These are phyloP conservation scores for Cordyceps fumosorosea DNA, from an alignment of 2,329 filamentous ascomycete species.

Conservation along the genomic window DNA sequence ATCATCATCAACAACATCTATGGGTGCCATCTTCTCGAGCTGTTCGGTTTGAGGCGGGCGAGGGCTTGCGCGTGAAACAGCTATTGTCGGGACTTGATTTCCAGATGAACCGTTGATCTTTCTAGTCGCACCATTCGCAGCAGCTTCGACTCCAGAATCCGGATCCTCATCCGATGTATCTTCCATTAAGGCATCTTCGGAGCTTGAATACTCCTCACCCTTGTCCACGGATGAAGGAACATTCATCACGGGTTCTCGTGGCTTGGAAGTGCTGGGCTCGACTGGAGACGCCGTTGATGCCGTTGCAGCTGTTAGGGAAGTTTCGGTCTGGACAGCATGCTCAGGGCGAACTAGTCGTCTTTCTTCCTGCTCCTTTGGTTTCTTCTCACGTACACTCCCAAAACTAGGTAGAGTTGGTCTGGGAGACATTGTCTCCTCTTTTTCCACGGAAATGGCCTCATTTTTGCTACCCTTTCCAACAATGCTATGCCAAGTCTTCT, in stretches of 20 bases:
- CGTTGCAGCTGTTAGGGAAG: background rate
- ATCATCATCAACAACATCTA: conserved; percentile 41
- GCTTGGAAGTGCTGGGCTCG: conserved; percentile 22
- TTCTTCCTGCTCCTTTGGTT: conserved; percentile 46
- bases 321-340: conserved; percentile 19
- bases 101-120: background rate
- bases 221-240: conserved; percentile 65
- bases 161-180: conserved; percentile 13
- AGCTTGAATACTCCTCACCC: conserved; percentile 44
- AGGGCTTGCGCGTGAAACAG: conserved; percentile 39
- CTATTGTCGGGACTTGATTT: conserved; percentile 34
- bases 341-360: conserved; percentile 53
- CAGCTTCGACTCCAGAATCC: conserved; percentile 3
- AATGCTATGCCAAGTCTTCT: conserved; percentile 45
- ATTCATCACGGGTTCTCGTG: conserved; percentile 56
- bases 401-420: conserved; percentile 67
- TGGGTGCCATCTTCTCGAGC: conserved; percentile 29
- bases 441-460: conserved; percentile 41
- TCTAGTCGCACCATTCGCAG: conserved; percentile 7
- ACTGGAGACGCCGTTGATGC: conserved; percentile 12
- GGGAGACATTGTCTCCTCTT: conserved; percentile 67
- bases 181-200: conserved; percentile 24
- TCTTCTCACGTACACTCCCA: conserved; percentile 64
- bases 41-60: conserved; percentile 15
- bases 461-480: conserved; percentile 44